These are phyloP conservation scores for Chamaecyparis obtusa DNA, from an alignment of 75 land plant species.

Conservation along the genomic window DNA sequence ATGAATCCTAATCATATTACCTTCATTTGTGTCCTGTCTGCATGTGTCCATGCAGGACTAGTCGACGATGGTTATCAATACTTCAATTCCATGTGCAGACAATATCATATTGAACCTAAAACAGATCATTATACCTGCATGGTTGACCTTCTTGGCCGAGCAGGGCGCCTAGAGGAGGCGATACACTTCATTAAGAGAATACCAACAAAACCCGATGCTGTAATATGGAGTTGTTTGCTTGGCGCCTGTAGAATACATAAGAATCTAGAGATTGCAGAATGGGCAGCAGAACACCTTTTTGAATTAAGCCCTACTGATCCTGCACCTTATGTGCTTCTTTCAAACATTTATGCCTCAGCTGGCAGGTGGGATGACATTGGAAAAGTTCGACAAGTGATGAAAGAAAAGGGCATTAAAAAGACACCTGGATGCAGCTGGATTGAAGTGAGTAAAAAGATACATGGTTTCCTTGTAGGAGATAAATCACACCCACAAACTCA, in stretches of 20 bases:
- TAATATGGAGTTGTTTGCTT: constrained; percentile 19
- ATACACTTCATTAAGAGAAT: constrained; percentile 4
- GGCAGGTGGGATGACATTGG: not conserved
- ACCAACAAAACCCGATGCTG: constrained; percentile 14
- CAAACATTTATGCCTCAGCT: constrained; percentile 11
- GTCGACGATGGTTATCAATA: constrained; percentile 4
- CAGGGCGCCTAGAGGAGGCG: constrained; percentile 4
- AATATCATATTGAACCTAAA: constrained; percentile 4
- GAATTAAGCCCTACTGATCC: constrained; percentile 3
- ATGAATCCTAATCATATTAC: constrained; percentile 10
- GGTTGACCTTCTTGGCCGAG: constrained; percentile 18
- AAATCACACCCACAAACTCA: constrained; percentile 14
- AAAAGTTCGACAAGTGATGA: not conserved
- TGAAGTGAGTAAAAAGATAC: not conserved
- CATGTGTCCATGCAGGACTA: constrained; percentile 18
- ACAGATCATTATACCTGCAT: constrained; percentile 16
- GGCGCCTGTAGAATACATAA: constrained; percentile 15
- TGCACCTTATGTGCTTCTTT: constrained; percentile 10
- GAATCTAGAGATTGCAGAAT: not conserved
- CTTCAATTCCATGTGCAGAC: not conserved
- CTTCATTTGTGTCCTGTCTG: constrained; percentile 3
- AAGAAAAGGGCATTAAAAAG: not conserved
- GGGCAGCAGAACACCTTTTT: not conserved
- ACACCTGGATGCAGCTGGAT: constrained; percentile 1
- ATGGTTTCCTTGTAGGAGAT: constrained; percentile 20